Evolutionary conservation across 176 grass and related monocot species (phyloP).

Genomic region (barley (Hordeum vulgare)): MorexV3_pseudomolecules_assembly NC_058522.1:498422433-498422932

Average conservation of each 20-base stretch:
- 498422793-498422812: not conserved
- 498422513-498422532: slow-evolving; percentile 41
- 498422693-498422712: slow-evolving; percentile 23
- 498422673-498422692: slow-evolving; percentile 37
- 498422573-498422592: not conserved
- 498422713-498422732: not conserved
- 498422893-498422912: slow-evolving; percentile 33
- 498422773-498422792: slow-evolving; percentile 11
- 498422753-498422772: not conserved
- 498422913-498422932: slow-evolving; percentile 46
- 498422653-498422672: slow-evolving; percentile 22
- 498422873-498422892: slow-evolving; percentile 33
- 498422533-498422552: slow-evolving; percentile 22
- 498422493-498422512: slow-evolving; percentile 9
- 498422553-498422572: not conserved
- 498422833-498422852: slow-evolving; percentile 6
- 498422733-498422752: slow-evolving; percentile 17
- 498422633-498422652: slow-evolving; percentile 22
- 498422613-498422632: slow-evolving; percentile 6
- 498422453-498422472: slow-evolving; percentile 31
- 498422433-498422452: slow-evolving; percentile 27
- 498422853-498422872: slow-evolving; percentile 29
- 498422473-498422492: slow-evolving; percentile 27
- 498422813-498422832: not conserved
- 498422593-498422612: slow-evolving; percentile 5